phyloP scores from a whole-genome alignment of 2,329 filamentous ascomycete genomes.

The Neonectria magnoliae region DNA sequence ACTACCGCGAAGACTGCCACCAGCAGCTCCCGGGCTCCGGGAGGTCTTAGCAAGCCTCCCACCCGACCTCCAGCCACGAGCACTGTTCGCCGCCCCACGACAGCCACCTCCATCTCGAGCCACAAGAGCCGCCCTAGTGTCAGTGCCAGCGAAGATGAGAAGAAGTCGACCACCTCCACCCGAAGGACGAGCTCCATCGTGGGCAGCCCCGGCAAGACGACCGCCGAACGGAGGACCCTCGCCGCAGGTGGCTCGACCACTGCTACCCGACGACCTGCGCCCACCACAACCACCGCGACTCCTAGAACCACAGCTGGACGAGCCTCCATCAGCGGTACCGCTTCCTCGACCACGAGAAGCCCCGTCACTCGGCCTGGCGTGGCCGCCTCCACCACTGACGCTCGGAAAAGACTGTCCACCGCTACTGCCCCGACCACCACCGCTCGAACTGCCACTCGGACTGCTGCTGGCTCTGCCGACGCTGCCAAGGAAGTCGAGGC shows the following conservation, averaged over 20 bases:
- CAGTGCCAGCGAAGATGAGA: slow-evolving; percentile 63
- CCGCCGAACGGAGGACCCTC: slow-evolving; percentile 48
- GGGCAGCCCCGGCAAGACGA: slow-evolving; percentile 50
- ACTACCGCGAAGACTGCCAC: slow-evolving; percentile 43
- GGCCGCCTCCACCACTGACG: slow-evolving; percentile 55
- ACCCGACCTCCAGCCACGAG: slow-evolving; percentile 56
- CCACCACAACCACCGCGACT: slow-evolving; percentile 45
- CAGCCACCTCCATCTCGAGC: slow-evolving; percentile 51
- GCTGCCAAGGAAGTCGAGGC: slow-evolving; percentile 67
- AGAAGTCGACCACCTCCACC: slow-evolving; percentile 53
- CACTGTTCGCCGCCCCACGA: slow-evolving; percentile 46
- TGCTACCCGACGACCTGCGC: slow-evolving; percentile 48
- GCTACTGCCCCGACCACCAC: slow-evolving; percentile 52
- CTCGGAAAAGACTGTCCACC: slow-evolving; percentile 67
- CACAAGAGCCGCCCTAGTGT: slow-evolving; percentile 60
- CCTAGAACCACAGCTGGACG: slow-evolving; percentile 50
- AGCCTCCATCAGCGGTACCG: slow-evolving; percentile 41
- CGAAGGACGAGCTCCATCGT: slow-evolving; percentile 57
- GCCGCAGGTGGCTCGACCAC: slow-evolving; percentile 46
- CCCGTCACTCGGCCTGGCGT: slow-evolving; percentile 50
- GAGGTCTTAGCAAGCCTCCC: slow-evolving; percentile 59
- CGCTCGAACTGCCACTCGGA: slow-evolving; percentile 52
- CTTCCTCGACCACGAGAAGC: slow-evolving; percentile 49
- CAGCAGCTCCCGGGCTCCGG: slow-evolving; percentile 49
- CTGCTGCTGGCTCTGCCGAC: slow-evolving; percentile 53